Percentiles rank a stretch among this genome's conserved stretches.
Evolutionary conservation across 176 grass and related monocot species (phyloP).

Genomic region (Rhynchospora breviuscula): DNA sequence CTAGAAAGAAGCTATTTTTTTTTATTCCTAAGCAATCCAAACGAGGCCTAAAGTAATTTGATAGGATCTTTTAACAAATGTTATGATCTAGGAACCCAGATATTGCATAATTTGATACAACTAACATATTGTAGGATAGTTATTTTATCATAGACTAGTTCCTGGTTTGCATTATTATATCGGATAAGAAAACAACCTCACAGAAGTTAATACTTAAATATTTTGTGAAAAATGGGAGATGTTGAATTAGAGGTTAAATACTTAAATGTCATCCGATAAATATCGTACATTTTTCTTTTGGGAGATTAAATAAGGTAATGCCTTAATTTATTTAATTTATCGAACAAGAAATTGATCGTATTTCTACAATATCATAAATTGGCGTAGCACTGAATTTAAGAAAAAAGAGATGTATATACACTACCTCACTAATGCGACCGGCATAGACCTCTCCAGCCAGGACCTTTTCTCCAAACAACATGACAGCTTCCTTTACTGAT

Average conservation of each 20-base stretch:
- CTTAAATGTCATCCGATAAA: no score
- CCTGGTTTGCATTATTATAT: neutral
- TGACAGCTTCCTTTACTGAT: slow-evolving; percentile 89
- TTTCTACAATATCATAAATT: neutral
- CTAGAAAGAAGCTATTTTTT: no score
- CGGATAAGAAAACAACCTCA: neutral
- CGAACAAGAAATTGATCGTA: no score
- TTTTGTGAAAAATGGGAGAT: neutral
- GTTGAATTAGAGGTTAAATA: neutral
- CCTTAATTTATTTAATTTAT: no score
- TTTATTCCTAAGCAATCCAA: no score
- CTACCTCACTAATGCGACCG: slow-evolving; percentile 43
- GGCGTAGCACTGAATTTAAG: neutral
- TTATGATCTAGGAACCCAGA: neutral
- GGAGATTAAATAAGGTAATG: no score
- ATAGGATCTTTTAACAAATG: neutral
- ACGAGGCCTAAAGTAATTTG: neutral
- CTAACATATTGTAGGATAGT: neutral
- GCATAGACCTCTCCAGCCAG: slow-evolving; percentile 62
- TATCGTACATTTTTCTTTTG: no score
- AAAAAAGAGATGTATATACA: neutral
- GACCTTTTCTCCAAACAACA: slow-evolving; percentile 76
- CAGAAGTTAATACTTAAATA: neutral
- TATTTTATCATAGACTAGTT: neutral
- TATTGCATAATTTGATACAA: neutral